A percentile compares a stretch with the other conserved stretches of the same genome.
Evolutionary conservation across 2,329 filamentous ascomycete species (phyloP).

Genomic region (Penicillium sp.): DNA sequence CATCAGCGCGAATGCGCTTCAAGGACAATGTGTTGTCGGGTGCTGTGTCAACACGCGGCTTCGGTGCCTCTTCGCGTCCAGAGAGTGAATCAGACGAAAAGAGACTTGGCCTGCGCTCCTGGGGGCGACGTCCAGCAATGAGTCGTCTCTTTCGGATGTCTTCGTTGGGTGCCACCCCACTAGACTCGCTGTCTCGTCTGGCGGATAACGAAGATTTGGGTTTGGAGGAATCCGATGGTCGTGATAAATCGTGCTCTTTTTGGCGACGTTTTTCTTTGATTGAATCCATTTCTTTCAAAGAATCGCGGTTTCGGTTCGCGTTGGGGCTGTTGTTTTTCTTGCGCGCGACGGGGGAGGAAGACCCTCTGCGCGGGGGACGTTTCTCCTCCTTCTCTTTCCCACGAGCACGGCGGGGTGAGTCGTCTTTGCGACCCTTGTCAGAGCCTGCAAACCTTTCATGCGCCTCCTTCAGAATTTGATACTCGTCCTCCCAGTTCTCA

Average conservation of each 20-base stretch:
- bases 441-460: constrained; percentile 40
- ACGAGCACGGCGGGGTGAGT: constrained; percentile 41
- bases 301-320: constrained; percentile 18
- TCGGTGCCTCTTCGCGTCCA: constrained; percentile 37
- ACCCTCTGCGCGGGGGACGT: constrained; percentile 34
- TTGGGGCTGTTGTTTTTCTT: constrained; percentile 35
- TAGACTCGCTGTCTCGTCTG: constrained; percentile 34
- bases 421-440: constrained; percentile 35
- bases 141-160: constrained; percentile 41
- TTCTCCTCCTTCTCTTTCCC: constrained; percentile 42
- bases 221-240: constrained; percentile 31
- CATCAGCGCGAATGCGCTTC: constrained; percentile 44
- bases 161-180: constrained; percentile 28
- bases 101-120: constrained; percentile 39
- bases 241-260: constrained; percentile 35
- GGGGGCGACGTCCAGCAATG: constrained; percentile 42
- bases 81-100: constrained; percentile 43
- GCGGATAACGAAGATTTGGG: constrained; percentile 26
- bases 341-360: constrained; percentile 40
- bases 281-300: constrained; percentile 15
- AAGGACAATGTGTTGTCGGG: constrained; percentile 27
- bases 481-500: constrained; percentile 86
- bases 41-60: constrained; percentile 30
- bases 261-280: constrained; percentile 32
- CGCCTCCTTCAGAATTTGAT: constrained; percentile 71